Percentiles rank a stretch among this genome's conserved stretches.
phyloP scores from a whole-genome alignment of 108 stramenopile species.

The Cyclotella atomus region DNA sequence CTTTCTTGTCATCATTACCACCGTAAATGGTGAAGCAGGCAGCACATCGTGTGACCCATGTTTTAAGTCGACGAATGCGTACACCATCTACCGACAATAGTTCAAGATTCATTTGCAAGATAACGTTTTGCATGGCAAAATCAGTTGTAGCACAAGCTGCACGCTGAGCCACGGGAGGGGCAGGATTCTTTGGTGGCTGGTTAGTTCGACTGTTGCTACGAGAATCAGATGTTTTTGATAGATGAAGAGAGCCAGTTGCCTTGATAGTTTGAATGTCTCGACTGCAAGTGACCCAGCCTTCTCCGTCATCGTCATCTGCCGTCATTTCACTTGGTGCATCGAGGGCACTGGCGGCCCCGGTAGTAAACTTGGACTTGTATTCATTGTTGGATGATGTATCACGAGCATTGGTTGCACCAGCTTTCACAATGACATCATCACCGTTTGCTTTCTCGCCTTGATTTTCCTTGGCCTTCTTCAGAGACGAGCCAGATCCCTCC shows the following conservation, averaged over 20 bases:
- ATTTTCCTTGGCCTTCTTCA: slow-evolving; percentile 24
- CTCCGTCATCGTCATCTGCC: slow-evolving; percentile 84
- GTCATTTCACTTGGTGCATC: slow-evolving; percentile 64
- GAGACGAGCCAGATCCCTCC: slow-evolving; percentile 46
- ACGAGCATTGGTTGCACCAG: slow-evolving; percentile 9
- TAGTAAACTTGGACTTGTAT: slow-evolving; percentile 61
- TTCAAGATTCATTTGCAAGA: slow-evolving; percentile 95
- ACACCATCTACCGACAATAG: slow-evolving; percentile 91
- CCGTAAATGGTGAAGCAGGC: slow-evolving; percentile 92
- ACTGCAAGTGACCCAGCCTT: slow-evolving; percentile 87
- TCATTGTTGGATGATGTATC: slow-evolving; percentile 1
- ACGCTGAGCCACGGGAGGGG: slow-evolving; percentile 62
- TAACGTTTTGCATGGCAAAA: slow-evolving; percentile 99
- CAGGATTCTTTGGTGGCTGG: slow-evolving; percentile 18
- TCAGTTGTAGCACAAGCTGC: slow-evolving; percentile 97
- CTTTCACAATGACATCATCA: slow-evolving; percentile 1
- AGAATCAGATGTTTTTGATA: slow-evolving; percentile 11
- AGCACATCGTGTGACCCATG: slow-evolving; percentile 95
- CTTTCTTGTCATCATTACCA: slow-evolving; percentile 49
- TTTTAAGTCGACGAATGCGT: slow-evolving; percentile 80
- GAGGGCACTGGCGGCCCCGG: slow-evolving; percentile 30
- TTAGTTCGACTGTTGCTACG: not conserved
- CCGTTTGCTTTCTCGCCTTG: slow-evolving; percentile 16
- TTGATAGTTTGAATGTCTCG: slow-evolving; percentile 69
- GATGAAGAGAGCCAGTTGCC: slow-evolving; percentile 54